A percentile compares a stretch with the other conserved stretches of the same genome.
Conservation (phyloP, 371 early-diverging fungal species). For the Lichtheimia ornata region DNA sequence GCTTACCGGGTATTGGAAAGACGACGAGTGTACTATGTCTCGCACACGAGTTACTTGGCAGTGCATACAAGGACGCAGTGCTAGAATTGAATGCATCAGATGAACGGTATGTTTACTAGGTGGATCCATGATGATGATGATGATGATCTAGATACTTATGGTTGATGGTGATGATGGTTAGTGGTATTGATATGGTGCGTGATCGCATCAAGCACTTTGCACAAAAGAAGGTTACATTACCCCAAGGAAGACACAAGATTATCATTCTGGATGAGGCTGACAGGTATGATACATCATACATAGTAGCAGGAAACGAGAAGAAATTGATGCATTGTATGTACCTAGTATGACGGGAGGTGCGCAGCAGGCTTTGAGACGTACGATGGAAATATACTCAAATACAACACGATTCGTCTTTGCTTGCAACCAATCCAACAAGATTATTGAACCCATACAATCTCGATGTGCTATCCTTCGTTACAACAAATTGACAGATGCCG, state of each 20-base stretch:
- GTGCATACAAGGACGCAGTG: constrained; percentile 86
- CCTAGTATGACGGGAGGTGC: constrained; percentile 89
- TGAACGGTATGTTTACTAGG: constrained; percentile 71
- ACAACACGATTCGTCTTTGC: constrained; percentile 98
- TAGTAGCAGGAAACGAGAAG: not conserved
- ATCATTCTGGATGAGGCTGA: constrained; percentile 99
- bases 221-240: constrained; percentile 93
- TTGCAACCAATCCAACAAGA: constrained; percentile 96
- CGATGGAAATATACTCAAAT: constrained; percentile 95
- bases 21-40: constrained; percentile 96
- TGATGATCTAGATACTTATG: no score
- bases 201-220: constrained; percentile 98
- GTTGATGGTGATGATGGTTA: constrained; percentile 16
- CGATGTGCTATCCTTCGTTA: constrained; percentile 97
- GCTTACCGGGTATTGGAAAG: constrained; percentile 99
- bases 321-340: constrained; percentile 2
- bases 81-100: constrained; percentile 99
- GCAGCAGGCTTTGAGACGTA: constrained; percentile 96
- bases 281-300: constrained; percentile 29
- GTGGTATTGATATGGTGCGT: constrained; percentile 98
- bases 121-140: no score
- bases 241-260: constrained; percentile 91
- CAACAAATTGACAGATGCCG: constrained; percentile 73
- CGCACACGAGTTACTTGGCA: constrained; percentile 83
- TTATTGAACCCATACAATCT: constrained; percentile 99